Evolutionary conservation across 768 basidiomycete genomes (phyloP).

Genomic region (Artomyces pyxidatus): DNA sequence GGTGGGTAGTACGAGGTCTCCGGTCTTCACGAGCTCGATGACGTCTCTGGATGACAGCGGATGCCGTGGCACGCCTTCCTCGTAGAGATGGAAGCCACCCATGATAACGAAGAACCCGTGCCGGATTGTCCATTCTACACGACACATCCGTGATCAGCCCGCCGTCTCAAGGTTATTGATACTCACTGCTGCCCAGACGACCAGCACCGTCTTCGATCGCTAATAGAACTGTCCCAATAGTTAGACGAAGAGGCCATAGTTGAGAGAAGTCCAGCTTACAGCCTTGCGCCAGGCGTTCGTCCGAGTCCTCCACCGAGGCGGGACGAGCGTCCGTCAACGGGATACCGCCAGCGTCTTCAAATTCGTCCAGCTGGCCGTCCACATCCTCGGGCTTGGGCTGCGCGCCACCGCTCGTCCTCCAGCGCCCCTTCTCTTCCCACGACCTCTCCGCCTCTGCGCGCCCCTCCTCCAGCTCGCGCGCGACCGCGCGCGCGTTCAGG

Average conservation of each 20-base stretch:
- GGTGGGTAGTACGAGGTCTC: not conserved
- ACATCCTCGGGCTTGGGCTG: too few relatives aligned
- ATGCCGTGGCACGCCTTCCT: not conserved
- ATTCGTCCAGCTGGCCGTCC: too few relatives aligned
- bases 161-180: not conserved
- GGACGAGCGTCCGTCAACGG: too few relatives aligned
- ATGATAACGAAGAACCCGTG: conserved; percentile 2
- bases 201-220: not conserved
- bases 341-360: too few relatives aligned
- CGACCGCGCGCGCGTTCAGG: not conserved
- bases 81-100: not conserved
- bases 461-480: not conserved
- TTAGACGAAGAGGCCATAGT: too few relatives aligned
- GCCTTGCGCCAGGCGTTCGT: too few relatives aligned
- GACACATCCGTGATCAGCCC: not conserved
- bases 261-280: too few relatives aligned
- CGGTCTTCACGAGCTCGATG: conserved; percentile 9
- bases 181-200: not conserved
- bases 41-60: conserved; percentile 6
- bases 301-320: too few relatives aligned
- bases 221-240: not conserved
- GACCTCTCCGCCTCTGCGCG: not conserved
- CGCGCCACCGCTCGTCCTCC: not conserved
- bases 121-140: not conserved
- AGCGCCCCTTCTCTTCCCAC: not conserved